Percentiles rank a stretch among this genome's conserved stretches.
phyloP scores from a whole-genome alignment of 805 yeast species.

The Ogataea sp. region DNA sequence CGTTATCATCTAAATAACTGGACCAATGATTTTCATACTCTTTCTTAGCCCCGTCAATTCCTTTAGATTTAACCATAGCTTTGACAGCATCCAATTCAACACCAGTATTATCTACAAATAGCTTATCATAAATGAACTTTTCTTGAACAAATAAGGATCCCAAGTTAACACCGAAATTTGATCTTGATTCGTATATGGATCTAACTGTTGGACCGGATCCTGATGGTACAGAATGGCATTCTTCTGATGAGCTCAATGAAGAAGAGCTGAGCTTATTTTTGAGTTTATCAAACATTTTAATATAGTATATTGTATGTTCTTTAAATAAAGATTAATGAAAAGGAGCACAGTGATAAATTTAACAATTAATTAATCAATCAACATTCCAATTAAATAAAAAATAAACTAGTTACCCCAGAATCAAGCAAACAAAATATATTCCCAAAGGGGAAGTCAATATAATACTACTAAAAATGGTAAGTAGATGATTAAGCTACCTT shows the following conservation, averaged over 20 bases:
- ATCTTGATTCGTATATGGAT: conserved; percentile 50
- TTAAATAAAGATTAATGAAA: no score
- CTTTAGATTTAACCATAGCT: conserved; percentile 37
- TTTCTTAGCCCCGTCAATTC: conserved; percentile 44
- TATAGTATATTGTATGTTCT: no score
- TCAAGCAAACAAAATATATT: no score
- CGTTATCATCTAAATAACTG: conserved; percentile 51
- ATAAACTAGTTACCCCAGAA: no score
- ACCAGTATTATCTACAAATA: conserved; percentile 50
- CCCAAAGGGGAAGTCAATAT: no score
- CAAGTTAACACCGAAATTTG: conserved; percentile 76
- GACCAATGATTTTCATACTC: conserved; percentile 61
- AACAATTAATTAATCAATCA: no score
- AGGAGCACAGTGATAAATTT: no score
- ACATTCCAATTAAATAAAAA: no score
- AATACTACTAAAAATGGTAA: no score
- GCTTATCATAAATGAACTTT: conserved; percentile 61
- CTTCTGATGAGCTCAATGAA: no score
- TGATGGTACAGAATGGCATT: conserved; percentile 19
- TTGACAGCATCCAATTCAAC: conserved; percentile 71
- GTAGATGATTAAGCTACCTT: no score
- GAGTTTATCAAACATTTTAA: not conserved
- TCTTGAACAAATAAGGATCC: conserved; percentile 79
- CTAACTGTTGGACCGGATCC: conserved; percentile 29
- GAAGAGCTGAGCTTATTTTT: not conserved